Evolutionary conservation across 225 moss, liverwort and hornwort genomes (phyloP).

Genomic region (Climacium dendroides): DNA sequence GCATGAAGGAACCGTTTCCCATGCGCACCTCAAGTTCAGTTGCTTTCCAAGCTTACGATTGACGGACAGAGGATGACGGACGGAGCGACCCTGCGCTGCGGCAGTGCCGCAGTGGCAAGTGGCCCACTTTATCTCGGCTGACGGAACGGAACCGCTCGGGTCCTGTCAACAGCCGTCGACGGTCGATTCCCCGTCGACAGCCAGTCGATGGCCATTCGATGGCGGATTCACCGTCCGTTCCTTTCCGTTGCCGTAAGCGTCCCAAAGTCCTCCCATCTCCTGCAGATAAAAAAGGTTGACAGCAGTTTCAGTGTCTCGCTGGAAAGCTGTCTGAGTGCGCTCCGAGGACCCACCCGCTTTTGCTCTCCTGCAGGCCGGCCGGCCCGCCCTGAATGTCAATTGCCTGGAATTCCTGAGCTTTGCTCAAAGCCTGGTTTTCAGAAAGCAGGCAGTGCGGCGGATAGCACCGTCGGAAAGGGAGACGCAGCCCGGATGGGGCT

Average conservation of each 20-base stretch:
- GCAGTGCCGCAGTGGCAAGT: background rate
- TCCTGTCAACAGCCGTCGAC: background rate
- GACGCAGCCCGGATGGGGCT: background rate
- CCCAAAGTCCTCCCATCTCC: background rate
- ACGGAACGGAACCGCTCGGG: no score
- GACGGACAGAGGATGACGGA: background rate
- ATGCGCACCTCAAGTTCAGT: background rate
- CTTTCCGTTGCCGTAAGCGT: background rate
- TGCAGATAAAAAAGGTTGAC: background rate
- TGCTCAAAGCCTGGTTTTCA: background rate
- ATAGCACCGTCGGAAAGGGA: background rate
- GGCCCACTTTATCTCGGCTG: background rate
- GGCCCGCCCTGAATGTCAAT: background rate
- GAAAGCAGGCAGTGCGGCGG: background rate
- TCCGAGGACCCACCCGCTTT: background rate
- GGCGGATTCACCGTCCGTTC: background rate
- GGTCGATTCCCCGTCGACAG: background rate
- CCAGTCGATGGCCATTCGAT: background rate
- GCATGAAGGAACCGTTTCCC: background rate
- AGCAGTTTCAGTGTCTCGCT: background rate
- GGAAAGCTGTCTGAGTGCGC: background rate
- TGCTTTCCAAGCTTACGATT: background rate
- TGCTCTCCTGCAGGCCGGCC: no score
- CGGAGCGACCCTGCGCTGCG: background rate
- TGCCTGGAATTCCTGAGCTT: background rate